phyloP scores from a whole-genome alignment of 2,329 filamentous ascomycete genomes.

The Gnomoniopsis smithogilvyi region DNA sequence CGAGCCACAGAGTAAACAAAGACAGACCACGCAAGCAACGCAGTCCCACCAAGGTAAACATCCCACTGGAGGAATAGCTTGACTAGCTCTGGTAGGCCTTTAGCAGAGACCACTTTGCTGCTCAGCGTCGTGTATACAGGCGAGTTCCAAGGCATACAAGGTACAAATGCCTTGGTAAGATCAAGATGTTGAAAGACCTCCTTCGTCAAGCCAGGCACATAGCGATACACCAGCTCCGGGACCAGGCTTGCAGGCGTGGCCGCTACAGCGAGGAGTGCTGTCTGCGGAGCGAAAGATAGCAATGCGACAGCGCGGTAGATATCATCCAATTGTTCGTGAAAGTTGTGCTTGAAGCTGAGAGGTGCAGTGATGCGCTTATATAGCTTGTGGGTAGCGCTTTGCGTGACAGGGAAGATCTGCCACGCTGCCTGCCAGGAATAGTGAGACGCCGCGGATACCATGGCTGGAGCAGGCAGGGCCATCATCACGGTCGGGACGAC shows the following conservation, averaged over 20 bases:
- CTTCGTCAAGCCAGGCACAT: conserved; percentile 35
- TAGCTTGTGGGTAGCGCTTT: conserved; percentile 35
- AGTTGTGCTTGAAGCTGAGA: neutral
- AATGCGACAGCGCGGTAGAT: conserved; percentile 23
- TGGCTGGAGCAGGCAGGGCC: conserved; percentile 36
- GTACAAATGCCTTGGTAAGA: conserved; percentile 29
- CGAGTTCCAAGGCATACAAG: conserved; percentile 31
- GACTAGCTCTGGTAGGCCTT: conserved; percentile 35
- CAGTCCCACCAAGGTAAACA: conserved; percentile 37
- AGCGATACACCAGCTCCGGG: conserved; percentile 33
- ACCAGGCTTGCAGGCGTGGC: conserved; percentile 31
- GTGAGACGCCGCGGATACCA: conserved; percentile 37
- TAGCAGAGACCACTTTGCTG: conserved; percentile 26
- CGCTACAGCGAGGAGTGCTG: conserved; percentile 37
- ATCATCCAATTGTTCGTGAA: neutral
- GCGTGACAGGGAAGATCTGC: conserved; percentile 47
- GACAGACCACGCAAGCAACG: conserved; percentile 42
- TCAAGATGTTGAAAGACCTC: conserved; percentile 15
- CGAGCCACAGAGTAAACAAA: conserved; percentile 29
- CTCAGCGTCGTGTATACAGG: conserved; percentile 35
- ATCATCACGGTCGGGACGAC: conserved; percentile 40
- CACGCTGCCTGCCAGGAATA: conserved; percentile 46
- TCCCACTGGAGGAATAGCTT: conserved; percentile 48
- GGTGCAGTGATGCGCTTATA: conserved; percentile 23
- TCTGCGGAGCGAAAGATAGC: conserved; percentile 36